Evolutionary conservation across 176 grass and related monocot genomes (phyloP).

Genomic region (Elaeis guineensis): DNA sequence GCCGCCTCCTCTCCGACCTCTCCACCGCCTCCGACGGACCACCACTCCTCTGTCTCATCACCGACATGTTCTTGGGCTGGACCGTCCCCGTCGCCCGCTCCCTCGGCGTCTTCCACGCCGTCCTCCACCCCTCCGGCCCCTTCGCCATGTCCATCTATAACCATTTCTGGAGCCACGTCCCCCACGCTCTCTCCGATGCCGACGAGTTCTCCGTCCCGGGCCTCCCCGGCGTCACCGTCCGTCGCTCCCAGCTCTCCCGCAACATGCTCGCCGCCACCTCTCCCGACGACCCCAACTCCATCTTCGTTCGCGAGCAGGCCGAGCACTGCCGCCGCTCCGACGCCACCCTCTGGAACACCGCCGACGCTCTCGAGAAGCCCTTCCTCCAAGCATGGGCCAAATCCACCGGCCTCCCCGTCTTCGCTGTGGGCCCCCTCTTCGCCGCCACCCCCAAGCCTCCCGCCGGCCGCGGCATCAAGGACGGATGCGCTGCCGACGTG

Average conservation of each 20-base stretch:
- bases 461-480: neutral
- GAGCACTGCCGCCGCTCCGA: neutral
- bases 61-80: conserved; percentile 25
- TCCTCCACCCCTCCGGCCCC: conserved; percentile 3
- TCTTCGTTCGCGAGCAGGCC: too few relatives aligned
- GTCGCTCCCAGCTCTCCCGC: too few relatives aligned
- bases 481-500: neutral
- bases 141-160: conserved; percentile 4
- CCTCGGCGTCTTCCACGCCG: conserved; percentile 18
- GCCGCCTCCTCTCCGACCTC: neutral
- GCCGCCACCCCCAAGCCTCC: neutral
- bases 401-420: conserved; percentile 4
- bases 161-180: conserved; percentile 17
- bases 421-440: conserved; percentile 19
- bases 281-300: too few relatives aligned
- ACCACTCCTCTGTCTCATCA: conserved; percentile 7
- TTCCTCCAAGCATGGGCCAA: neutral
- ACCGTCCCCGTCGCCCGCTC: conserved; percentile 10
- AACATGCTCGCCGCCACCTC: too few relatives aligned
- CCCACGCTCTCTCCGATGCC: neutral
- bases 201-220: too few relatives aligned
- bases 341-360: conserved; percentile 14
- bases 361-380: conserved; percentile 7
- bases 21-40: neutral
- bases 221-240: too few relatives aligned